A percentile compares a stretch with the other conserved stretches of the same genome.
phyloP scores from a whole-genome alignment of 768 basidiomycete species.

The Inosperma sp. region DNA sequence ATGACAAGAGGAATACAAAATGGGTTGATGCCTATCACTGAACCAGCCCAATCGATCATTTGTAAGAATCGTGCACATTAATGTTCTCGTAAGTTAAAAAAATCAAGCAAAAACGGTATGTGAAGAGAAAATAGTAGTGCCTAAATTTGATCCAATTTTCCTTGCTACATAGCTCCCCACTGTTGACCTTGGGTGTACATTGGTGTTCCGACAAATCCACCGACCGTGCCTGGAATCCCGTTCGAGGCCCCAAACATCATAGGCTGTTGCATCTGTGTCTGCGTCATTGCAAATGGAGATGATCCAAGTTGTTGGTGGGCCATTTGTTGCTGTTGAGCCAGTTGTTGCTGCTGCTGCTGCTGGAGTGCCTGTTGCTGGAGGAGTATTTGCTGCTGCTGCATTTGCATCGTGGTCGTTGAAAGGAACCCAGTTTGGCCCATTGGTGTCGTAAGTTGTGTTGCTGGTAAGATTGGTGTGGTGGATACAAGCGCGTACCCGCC shows the following conservation, averaged over 20 bases:
- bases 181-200: constrained; percentile 27
- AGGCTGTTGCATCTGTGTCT: constrained; percentile 11
- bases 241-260: constrained; percentile 12
- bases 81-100: too few species aligned
- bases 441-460: background rate
- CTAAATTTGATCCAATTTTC: constrained; percentile 16
- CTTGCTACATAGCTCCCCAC: constrained; percentile 37
- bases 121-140: too few species aligned
- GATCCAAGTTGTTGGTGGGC: constrained; percentile 13
- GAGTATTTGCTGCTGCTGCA: constrained; percentile 28
- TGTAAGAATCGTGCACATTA: too few species aligned
- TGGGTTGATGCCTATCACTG: too few species aligned
- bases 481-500: too few species aligned
- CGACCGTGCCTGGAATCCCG: too few species aligned
- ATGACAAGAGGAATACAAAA: too few species aligned
- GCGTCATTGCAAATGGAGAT: constrained; percentile 12
- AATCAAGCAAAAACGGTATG: background rate
- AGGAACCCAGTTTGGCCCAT: constrained; percentile 27
- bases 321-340: constrained; percentile 24
- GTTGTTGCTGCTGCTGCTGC: constrained; percentile 25
- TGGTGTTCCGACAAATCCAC: constrained; percentile 17
- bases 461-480: background rate
- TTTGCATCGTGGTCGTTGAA: constrained; percentile 29
- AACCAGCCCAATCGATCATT: too few species aligned
- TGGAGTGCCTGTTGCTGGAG: constrained; percentile 19